phyloP scores from a whole-genome alignment of 2,329 filamentous ascomycete genomes.

The Aspergillus puulaauensis region DNA sequence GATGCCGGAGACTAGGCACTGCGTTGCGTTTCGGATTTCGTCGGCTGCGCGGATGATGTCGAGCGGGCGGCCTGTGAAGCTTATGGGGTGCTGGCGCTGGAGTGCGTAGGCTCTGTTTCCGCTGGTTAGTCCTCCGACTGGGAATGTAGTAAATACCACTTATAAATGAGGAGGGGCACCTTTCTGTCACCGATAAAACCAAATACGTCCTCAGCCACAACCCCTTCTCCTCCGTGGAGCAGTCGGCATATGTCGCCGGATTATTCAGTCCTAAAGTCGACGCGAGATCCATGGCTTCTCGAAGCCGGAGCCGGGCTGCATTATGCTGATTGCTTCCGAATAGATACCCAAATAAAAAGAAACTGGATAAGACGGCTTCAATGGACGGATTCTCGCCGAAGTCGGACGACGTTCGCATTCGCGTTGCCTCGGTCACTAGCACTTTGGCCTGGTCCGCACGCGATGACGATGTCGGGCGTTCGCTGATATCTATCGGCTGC shows the following conservation, averaged over 20 bases:
- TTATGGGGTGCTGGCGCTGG: slow-evolving; percentile 43
- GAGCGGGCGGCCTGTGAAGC: slow-evolving; percentile 42
- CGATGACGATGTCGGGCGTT: slow-evolving; percentile 36
- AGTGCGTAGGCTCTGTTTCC: not conserved
- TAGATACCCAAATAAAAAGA: slow-evolving; percentile 72
- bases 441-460: slow-evolving; percentile 39
- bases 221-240: slow-evolving; percentile 38
- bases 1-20: slow-evolving; percentile 32
- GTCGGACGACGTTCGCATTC: slow-evolving; percentile 44
- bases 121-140: not conserved
- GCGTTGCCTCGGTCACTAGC: slow-evolving; percentile 45
- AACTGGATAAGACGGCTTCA: slow-evolving; percentile 61
- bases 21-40: slow-evolving; percentile 20
- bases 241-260: slow-evolving; percentile 37
- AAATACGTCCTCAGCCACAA: slow-evolving; percentile 39
- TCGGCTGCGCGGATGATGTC: slow-evolving; percentile 40
- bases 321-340: slow-evolving; percentile 72
- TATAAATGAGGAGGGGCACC: slow-evolving; percentile 17
- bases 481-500: slow-evolving; percentile 46
- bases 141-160: not conserved
- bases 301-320: slow-evolving; percentile 73
- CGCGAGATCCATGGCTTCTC: slow-evolving; percentile 60
- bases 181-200: slow-evolving; percentile 38
- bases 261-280: slow-evolving; percentile 42
- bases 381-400: slow-evolving; percentile 43